phyloP scores from a whole-genome alignment of 1,284 basidiomycete species.

The Stygiomarasmius scandens region DNA sequence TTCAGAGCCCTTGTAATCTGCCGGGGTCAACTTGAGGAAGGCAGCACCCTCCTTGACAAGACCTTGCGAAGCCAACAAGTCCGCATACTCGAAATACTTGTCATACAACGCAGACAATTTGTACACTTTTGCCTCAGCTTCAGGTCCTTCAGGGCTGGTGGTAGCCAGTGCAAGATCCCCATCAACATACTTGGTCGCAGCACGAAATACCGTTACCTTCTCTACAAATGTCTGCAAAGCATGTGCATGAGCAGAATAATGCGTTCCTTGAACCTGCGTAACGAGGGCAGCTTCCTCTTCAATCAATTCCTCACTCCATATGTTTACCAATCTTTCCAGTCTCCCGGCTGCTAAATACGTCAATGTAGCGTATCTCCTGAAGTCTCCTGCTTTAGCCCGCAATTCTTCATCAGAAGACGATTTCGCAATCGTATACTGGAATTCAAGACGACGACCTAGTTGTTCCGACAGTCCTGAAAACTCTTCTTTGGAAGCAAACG shows the following conservation, averaged over 20 bases:
- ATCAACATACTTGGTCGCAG: slow-evolving; percentile 88
- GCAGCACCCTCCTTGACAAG: slow-evolving; percentile 81
- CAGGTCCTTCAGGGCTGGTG: slow-evolving; percentile 36
- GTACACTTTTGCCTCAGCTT: slow-evolving; percentile 68
- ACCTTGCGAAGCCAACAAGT: slow-evolving; percentile 89
- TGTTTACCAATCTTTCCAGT: slow-evolving; percentile 86
- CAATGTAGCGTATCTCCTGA: slow-evolving; percentile 88
- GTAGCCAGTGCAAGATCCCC: slow-evolving; percentile 58
- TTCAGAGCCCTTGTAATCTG: slow-evolving; percentile 79
- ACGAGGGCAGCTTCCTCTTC: slow-evolving; percentile 78
- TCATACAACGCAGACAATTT: slow-evolving; percentile 90
- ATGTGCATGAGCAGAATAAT: slow-evolving; percentile 85
- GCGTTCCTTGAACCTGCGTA: slow-evolving; percentile 53
- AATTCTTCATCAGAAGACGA: slow-evolving; percentile 50
- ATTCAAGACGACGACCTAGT: slow-evolving; percentile 89
- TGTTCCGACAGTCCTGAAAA: slow-evolving; percentile 89
- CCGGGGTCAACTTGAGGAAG: slow-evolving; percentile 83
- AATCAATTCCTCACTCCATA: slow-evolving; percentile 91
- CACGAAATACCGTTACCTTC: slow-evolving; percentile 94
- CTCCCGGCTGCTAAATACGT: slow-evolving; percentile 91
- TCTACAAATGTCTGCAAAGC: slow-evolving; percentile 95
- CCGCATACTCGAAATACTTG: slow-evolving; percentile 94
- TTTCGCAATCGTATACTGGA: slow-evolving; percentile 68
- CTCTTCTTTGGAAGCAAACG: slow-evolving; percentile 86
- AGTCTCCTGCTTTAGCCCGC: slow-evolving; percentile 50